Conservation (phyloP, 2,329 filamentous ascomycete genomes). For the Mycocentrospora acerina region DNA sequence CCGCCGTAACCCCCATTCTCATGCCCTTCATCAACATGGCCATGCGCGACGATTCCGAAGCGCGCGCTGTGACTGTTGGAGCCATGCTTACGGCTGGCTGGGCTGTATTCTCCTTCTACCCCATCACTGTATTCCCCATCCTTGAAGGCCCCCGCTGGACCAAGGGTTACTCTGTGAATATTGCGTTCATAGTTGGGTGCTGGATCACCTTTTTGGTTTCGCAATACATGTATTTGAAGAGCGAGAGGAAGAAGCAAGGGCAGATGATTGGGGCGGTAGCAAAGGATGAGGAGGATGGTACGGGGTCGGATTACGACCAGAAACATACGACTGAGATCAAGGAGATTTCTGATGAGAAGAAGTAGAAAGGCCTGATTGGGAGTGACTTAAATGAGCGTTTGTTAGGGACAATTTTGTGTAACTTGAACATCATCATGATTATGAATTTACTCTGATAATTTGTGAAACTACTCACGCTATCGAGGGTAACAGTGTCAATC, state of each 20-base stretch:
- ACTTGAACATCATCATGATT: no score
- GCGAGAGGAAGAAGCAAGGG: constrained; percentile 25
- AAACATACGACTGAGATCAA: constrained; percentile 22
- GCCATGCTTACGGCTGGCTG: constrained; percentile 46
- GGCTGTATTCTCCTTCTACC: constrained; percentile 40
- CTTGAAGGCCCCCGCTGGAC: constrained; percentile 48
- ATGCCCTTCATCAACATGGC: constrained; percentile 44
- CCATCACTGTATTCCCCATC: constrained; percentile 38
- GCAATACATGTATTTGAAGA: constrained; percentile 40
- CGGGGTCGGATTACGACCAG: constrained; percentile 11
- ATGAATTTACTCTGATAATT: no score
- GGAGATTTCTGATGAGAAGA: constrained; percentile 22
- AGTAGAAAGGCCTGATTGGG: no score
- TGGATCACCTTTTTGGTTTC: constrained; percentile 47
- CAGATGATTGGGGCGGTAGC: constrained; percentile 9
- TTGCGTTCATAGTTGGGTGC: constrained; percentile 49
- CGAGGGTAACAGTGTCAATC: no score
- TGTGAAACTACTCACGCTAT: no score
- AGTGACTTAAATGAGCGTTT: no score
- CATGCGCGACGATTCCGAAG: constrained; percentile 48
- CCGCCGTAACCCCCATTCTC: constrained; percentile 37
- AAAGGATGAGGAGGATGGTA: constrained; percentile 31
- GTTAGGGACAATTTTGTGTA: no score
- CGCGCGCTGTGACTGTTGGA: constrained; percentile 52
- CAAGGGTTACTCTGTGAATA: constrained; percentile 52